Conservation (phyloP, 306 rosid species). For the Coriaria nepalensis region DNA sequence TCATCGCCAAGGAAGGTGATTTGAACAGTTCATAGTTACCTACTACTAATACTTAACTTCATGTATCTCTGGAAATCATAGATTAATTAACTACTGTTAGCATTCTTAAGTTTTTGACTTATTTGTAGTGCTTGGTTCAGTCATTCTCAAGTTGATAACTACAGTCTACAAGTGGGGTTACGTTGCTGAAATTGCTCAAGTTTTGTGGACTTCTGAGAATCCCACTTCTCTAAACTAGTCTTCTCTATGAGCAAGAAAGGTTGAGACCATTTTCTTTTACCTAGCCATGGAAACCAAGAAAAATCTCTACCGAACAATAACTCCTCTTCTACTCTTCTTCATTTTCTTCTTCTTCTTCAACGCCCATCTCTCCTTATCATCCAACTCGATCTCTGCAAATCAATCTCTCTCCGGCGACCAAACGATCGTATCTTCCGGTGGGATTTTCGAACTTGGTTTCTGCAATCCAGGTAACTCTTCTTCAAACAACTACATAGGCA, state of each 20-base stretch:
- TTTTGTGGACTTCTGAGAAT: too few species aligned
- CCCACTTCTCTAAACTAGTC: neutral
- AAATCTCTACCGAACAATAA: neutral
- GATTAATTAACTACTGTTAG: too few species aligned
- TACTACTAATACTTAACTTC: too few species aligned
- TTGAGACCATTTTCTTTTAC: neutral
- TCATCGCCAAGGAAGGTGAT: too few species aligned
- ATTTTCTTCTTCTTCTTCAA: neutral
- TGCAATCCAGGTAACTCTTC: constrained; percentile 16
- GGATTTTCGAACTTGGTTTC: constrained; percentile 23
- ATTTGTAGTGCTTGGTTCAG: too few species aligned
- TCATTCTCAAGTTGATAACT: too few species aligned
- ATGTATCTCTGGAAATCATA: too few species aligned
- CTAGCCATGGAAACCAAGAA: constrained; percentile 17
- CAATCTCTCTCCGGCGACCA: constrained; percentile 20
- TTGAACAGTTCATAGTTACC: too few species aligned
- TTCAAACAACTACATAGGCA: constrained; percentile 23
- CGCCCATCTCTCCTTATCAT: constrained; percentile 12
- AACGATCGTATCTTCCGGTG: constrained; percentile 18
- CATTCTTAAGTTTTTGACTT: too few species aligned
- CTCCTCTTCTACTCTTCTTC: constrained; percentile 1
- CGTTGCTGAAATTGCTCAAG: too few species aligned
- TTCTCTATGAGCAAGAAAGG: neutral
- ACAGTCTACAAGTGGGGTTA: too few species aligned
- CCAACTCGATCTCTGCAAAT: constrained; percentile 18